Conservation (phyloP, 2,329 filamentous ascomycete genomes). For the Fusarium gaditjirri region DNA sequence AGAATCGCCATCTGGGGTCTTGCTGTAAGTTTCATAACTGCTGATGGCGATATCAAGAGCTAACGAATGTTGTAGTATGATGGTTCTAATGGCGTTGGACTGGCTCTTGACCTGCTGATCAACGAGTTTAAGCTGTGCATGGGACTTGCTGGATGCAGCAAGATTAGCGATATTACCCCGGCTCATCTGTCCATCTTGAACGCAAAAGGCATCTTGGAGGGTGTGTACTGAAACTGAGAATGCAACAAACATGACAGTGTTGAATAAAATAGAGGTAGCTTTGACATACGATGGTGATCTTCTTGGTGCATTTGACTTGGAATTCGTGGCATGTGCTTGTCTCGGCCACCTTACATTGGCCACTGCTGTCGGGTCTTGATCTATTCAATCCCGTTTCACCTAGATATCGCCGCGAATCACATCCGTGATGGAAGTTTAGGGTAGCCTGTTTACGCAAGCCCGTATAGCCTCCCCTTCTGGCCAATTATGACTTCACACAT, state of each 20-base stretch:
- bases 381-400: background rate
- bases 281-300: fast-evolving
- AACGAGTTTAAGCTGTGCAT: background rate
- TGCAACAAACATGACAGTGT: fast-evolving
- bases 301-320: fast-evolving
- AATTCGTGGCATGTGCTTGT: fast-evolving
- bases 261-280: fast-evolving
- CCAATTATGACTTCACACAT: background rate
- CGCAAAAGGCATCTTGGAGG: background rate
- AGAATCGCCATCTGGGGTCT: slow-evolving; percentile 1
- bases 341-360: fast-evolving
- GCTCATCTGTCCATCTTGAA: background rate
- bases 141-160: background rate
- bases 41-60: fast-evolving
- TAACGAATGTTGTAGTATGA: background rate
- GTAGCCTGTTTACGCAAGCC: background rate
- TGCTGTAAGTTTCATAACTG: background rate
- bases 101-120: background rate
- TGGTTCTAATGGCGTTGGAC: background rate
- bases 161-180: background rate
- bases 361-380: fast-evolving
- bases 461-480: no score
- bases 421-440: background rate
- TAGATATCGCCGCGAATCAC: background rate
- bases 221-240: background rate